Conservation (phyloP, 2,329 filamentous ascomycete genomes). For the Microdochium bolleyi region DNA sequence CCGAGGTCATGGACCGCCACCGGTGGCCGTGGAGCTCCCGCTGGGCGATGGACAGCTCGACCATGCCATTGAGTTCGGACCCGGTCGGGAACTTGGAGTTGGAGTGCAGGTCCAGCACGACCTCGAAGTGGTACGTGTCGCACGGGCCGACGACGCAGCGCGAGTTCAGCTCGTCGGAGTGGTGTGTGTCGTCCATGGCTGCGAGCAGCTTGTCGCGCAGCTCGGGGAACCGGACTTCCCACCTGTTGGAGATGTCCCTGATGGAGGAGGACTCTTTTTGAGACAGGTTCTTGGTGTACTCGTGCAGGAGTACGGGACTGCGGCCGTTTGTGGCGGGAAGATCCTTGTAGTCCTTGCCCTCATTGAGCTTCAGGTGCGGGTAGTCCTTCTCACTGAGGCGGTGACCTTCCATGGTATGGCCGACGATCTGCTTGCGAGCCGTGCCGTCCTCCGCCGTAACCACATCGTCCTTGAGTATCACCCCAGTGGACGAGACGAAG, state of each 20-base stretch:
- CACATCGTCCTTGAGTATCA: conserved; percentile 39
- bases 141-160: conserved; percentile 32
- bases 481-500: conserved; percentile 45
- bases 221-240: conserved; percentile 50
- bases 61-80: conserved; percentile 51
- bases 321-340: conserved; percentile 41
- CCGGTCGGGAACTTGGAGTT: conserved; percentile 48
- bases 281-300: conserved; percentile 47
- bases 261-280: conserved; percentile 49
- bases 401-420: conserved; percentile 14
- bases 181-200: conserved; percentile 34
- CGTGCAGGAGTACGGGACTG: conserved; percentile 41
- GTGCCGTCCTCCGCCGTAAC: conserved; percentile 16
- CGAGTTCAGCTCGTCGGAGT: conserved; percentile 20
- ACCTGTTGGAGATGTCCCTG: conserved; percentile 43
- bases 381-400: conserved; percentile 27
- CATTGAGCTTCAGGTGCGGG: conserved; percentile 48
- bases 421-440: conserved; percentile 15
- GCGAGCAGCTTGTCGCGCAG: conserved; percentile 43
- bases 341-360: conserved; percentile 39
- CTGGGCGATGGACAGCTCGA: conserved; percentile 50
- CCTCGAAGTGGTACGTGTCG: conserved; percentile 54
- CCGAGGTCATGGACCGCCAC: conserved; percentile 53
- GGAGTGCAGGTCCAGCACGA: conserved; percentile 50
- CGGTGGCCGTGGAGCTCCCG: conserved; percentile 44